Evolutionary conservation across 1,284 basidiomycete species (phyloP).

Genomic region (Fomitopsis betulina): DNA sequence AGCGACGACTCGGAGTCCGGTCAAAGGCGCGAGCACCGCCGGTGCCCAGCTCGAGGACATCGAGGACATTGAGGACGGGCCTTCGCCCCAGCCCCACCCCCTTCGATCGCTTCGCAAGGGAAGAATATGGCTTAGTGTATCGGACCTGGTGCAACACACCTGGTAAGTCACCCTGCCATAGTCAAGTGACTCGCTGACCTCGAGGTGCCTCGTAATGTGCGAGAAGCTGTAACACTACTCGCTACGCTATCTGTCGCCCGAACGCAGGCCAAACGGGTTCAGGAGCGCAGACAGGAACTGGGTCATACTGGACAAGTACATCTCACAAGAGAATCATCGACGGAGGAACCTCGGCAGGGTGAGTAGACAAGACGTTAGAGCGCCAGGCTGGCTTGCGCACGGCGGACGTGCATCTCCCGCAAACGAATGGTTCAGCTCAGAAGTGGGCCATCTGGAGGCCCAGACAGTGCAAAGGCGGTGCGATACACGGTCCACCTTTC

Average conservation of each 20-base stretch:
- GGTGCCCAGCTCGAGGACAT: no score
- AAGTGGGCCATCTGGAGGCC: neutral
- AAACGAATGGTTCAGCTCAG: neutral
- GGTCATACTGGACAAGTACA: neutral
- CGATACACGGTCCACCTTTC: neutral
- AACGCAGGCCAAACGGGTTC: neutral
- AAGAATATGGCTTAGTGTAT: neutral
- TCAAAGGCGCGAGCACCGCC: no score
- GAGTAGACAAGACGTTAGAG: neutral
- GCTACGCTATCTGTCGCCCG: neutral
- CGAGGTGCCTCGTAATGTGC: neutral
- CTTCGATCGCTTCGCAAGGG: neutral
- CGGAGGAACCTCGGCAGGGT: neutral
- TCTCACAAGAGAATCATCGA: neutral
- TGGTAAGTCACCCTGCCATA: neutral
- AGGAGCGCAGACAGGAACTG: neutral
- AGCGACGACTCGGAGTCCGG: no score
- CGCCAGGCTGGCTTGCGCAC: neutral
- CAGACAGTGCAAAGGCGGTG: neutral
- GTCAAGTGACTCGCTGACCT: neutral
- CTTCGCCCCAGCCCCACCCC: neutral
- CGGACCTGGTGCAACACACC: neutral
- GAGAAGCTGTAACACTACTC: neutral
- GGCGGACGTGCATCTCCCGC: neutral
- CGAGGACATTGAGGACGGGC: neutral